Conservation (phyloP, 495 filamentous ascomycete genomes). For the Penicillium parvum region DNA sequence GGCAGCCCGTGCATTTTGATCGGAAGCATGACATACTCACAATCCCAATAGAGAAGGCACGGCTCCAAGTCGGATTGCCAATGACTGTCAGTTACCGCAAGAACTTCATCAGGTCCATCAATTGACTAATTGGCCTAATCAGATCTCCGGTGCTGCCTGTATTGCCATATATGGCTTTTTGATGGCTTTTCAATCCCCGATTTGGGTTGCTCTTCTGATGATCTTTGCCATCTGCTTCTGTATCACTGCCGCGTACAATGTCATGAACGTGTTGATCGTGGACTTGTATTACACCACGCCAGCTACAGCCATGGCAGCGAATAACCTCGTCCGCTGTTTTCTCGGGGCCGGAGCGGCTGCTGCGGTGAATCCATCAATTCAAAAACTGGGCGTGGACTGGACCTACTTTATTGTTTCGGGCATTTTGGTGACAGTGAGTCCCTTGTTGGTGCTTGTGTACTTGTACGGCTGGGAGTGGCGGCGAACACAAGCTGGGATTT, state of each 20-base stretch:
- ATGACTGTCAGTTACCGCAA: conserved; percentile 18
- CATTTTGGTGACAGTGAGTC: conserved; percentile 6
- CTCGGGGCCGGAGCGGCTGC: conserved; percentile 61
- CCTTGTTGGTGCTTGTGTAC: conserved; percentile 21
- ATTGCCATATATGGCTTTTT: conserved; percentile 16
- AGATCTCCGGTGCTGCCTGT: conserved; percentile 16
- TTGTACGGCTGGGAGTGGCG: conserved; percentile 10
- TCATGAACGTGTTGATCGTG: conserved; percentile 42
- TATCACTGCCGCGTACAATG: conserved; percentile 51
- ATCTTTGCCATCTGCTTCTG: conserved; percentile 50
- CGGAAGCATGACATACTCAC: conserved; percentile 34
- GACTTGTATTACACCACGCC: conserved; percentile 59
- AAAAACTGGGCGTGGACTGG: conserved; percentile 9
- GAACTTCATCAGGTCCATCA: not conserved
- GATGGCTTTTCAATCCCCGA: conserved; percentile 22
- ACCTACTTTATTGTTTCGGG: conserved; percentile 20
- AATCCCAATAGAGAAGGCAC: conserved; percentile 43
- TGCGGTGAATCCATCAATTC: conserved; percentile 55
- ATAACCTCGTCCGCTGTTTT: conserved; percentile 64
- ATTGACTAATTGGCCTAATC: not conserved
- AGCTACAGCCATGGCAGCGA: conserved; percentile 61
- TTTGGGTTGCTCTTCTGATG: conserved; percentile 47
- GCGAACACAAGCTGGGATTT: conserved; percentile 2
- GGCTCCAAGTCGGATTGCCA: conserved; percentile 39
- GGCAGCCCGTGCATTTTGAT: conserved; percentile 36